phyloP scores from a whole-genome alignment of 805 yeast species.

The Wickerhamiella nectarea region DNA sequence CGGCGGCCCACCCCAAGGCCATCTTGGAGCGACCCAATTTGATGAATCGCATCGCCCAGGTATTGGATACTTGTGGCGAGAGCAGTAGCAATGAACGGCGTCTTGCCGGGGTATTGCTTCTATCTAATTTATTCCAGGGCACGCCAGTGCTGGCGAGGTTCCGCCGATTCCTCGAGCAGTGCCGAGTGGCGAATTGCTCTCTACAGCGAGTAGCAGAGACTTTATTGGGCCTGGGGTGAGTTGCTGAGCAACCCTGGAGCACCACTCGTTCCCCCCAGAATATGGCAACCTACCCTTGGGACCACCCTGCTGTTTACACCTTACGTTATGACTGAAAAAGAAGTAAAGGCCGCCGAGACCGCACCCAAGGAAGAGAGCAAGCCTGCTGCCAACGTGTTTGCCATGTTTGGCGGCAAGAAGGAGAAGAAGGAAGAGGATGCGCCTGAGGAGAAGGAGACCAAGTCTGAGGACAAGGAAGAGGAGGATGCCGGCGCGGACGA shows the following conservation, averaged over 20 bases:
- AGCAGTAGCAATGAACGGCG: no score
- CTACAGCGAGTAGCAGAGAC: no score
- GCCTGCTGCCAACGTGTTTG: constrained; percentile 45
- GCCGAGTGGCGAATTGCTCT: no score
- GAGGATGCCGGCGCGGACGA: constrained; percentile 52
- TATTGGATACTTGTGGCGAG: not conserved
- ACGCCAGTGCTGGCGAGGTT: no score
- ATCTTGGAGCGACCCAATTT: constrained; percentile 1
- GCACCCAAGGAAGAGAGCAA: constrained; percentile 8
- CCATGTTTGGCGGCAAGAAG: constrained; percentile 90
- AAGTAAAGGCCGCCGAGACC: constrained; percentile 5
- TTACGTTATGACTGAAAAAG: constrained; percentile 8
- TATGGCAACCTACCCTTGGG: no score
- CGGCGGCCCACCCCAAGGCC: constrained; percentile 5
- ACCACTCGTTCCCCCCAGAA: no score
- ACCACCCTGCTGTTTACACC: not conserved
- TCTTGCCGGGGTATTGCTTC: constrained; percentile 5
- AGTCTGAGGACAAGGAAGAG: constrained; percentile 22
- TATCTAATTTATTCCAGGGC: constrained; percentile 1
- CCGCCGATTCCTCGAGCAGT: no score
- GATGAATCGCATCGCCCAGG: not conserved
- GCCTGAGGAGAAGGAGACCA: constrained; percentile 31
- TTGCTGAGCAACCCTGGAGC: no score
- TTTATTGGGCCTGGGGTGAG: no score
- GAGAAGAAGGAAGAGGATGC: constrained; percentile 40